Evolutionary conservation across 331 rosid species (phyloP).

Genomic region (Malus hybrid): DNA sequence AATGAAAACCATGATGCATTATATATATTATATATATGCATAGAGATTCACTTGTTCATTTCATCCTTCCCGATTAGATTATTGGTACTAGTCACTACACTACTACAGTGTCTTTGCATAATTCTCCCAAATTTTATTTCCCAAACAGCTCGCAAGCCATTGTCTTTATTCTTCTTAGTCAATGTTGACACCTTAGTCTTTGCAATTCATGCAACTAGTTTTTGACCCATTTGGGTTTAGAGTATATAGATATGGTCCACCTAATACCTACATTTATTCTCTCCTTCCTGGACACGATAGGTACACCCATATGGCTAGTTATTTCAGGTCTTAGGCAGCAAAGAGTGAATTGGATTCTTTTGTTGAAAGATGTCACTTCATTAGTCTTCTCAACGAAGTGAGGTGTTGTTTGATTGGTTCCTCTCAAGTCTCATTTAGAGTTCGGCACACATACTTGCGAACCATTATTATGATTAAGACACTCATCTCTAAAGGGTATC

Average conservation of each 20-base stretch:
- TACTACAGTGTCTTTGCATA: background rate
- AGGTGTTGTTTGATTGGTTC: too few species aligned
- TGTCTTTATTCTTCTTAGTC: constrained; percentile 11
- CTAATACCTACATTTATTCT: constrained; percentile 1
- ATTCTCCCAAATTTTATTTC: constrained; percentile 5
- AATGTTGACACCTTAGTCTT: constrained; percentile 10
- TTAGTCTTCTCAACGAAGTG: too few species aligned
- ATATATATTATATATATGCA: background rate
- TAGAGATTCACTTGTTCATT: background rate
- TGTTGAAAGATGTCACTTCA: too few species aligned
- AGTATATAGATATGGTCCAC: background rate
- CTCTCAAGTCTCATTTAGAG: too few species aligned
- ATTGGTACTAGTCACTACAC: background rate
- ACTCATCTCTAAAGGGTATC: too few species aligned
- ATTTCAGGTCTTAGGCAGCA: too few species aligned
- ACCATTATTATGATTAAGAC: too few species aligned
- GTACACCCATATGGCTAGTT: background rate
- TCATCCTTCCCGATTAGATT: constrained; percentile 6
- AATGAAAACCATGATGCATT: background rate
- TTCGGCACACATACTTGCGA: too few species aligned
- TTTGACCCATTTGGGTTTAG: constrained; percentile 1
- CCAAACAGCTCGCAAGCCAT: background rate
- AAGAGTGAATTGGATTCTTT: too few species aligned
- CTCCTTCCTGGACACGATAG: background rate
- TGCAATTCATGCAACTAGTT: background rate